Evolutionary conservation across 2,329 filamentous ascomycete genomes (phyloP), one percentile per base, ranked within the genome.

Genomic region (Colletotrichum coccodes): DNA sequence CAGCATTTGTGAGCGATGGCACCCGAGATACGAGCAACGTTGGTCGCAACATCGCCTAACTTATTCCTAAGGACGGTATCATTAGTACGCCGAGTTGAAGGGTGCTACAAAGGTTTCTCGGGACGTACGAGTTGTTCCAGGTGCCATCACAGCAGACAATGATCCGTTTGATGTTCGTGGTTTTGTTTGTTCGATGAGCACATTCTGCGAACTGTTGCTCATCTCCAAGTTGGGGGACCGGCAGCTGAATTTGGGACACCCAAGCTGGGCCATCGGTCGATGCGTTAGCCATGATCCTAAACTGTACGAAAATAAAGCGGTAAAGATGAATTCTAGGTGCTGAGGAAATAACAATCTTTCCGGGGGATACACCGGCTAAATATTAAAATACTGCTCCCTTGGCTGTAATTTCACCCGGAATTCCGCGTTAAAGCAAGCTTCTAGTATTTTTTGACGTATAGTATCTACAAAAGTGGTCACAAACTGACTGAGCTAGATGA

Each of bases 131-230:
- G 60, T 73, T 71, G 60, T 78, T 79, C 79, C 77, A 80, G 8
- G 79, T 79, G 18, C 79, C 79, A 61, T 81, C 79, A 38, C 78
- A 80, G 66, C 79, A 81, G 49, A 79, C 73, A 42, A 80, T 66
- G 18, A 77, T 56, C 4, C 74, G 71, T 46, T 76, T 77, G 14
- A 40, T 60, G 21, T 71, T 71, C 3, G 61, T 46, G 2, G 61
- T 12, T 9, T 59, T 58, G 21, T n/a, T 36, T 9, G 67, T 50
- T 21, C 14, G 38, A 23, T 71, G 70, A 14, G 70, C 70, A 28
- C 70, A 71, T 16, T 58, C 40, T 2, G 28, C 67, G 7, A 68
- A 30, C 32, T 54, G 14, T 11, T 50, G 30, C 23, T 26, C 44
- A 49, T 6, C 21, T 3, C 21, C n/a, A 6, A 6, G 23, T 12